A percentile compares a stretch with the other conserved stretches of the same genome.
Evolutionary conservation across 192 early-diverging fungal species (phyloP).

Genomic region (Fimicolochytrium jonesii): DNA sequence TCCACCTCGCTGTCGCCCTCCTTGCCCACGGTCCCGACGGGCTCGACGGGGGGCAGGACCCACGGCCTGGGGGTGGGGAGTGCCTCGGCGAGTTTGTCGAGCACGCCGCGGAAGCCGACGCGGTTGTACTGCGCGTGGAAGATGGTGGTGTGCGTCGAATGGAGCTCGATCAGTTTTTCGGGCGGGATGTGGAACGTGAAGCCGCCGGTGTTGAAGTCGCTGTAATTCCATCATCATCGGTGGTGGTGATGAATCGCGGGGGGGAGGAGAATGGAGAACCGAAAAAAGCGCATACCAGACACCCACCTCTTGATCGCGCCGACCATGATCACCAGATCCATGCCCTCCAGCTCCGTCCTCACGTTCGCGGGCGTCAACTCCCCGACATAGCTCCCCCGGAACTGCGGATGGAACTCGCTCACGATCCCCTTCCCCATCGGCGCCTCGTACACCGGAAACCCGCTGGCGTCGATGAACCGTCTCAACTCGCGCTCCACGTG

Average conservation of each 20-base stretch:
- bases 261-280: not conserved
- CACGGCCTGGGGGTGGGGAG: slow-evolving; percentile 9
- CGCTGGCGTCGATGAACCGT: slow-evolving; percentile 30
- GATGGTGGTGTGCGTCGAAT: slow-evolving; percentile 34
- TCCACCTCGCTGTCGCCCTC: not conserved
- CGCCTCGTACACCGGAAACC: slow-evolving; percentile 37
- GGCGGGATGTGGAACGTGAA: slow-evolving; percentile 39
- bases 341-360: slow-evolving; percentile 27
- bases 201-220: slow-evolving; percentile 52
- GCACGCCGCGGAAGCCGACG: slow-evolving; percentile 36
- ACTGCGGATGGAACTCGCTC: slow-evolving; percentile 29
- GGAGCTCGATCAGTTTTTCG: slow-evolving; percentile 34
- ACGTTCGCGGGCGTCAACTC: slow-evolving; percentile 30
- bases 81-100: slow-evolving; percentile 8
- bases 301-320: slow-evolving; percentile 39
- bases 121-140: slow-evolving; percentile 36
- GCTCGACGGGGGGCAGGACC: not conserved
- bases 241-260: too few species aligned
- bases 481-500: slow-evolving; percentile 26
- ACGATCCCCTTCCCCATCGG: slow-evolving; percentile 48
- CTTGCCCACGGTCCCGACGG: not conserved
- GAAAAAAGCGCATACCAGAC: not conserved
- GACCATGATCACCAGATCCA: slow-evolving; percentile 39
- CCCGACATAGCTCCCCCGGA: slow-evolving; percentile 40
- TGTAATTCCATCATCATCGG: too few species aligned